These are phyloP conservation scores for Trichosporon ovoides DNA, from an alignment of 1,284 basidiomycete genomes.

Conservation along the genomic window DNA sequence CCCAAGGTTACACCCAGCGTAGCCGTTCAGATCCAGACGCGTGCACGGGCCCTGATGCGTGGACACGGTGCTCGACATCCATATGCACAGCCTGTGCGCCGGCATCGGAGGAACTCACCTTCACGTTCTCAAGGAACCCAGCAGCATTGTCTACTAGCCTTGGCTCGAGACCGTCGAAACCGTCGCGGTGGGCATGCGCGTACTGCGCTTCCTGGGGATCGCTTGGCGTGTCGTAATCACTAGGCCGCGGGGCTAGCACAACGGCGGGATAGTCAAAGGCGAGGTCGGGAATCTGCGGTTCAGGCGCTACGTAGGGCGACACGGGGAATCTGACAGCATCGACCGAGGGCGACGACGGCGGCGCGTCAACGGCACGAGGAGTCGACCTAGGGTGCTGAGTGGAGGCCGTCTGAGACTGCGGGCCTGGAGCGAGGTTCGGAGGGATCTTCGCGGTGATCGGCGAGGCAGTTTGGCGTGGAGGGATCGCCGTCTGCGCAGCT, in stretches of 20 bases:
- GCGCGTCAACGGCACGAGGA: background rate
- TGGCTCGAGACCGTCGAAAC: constrained; percentile 31
- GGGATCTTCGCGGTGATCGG: background rate
- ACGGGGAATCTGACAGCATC: background rate
- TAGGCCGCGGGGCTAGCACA: constrained; percentile 9
- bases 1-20: no score
- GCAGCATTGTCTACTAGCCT: constrained; percentile 33
- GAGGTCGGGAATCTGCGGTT: constrained; percentile 10
- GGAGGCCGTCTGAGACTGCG: background rate
- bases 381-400: background rate
- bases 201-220: constrained; percentile 9
- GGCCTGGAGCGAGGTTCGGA: background rate
- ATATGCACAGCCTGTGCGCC: background rate
- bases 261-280: constrained; percentile 1
- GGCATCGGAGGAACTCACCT: constrained; percentile 41
- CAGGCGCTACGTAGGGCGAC: constrained; percentile 9
- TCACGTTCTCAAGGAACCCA: constrained; percentile 43
- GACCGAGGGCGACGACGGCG: background rate
- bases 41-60: background rate
- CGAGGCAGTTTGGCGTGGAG: background rate
- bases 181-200: constrained; percentile 27
- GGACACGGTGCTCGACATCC: no score
- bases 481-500: background rate
- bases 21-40: background rate
- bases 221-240: constrained; percentile 5